These are phyloP conservation scores for Stygiomarasmius scandens DNA, from an alignment of 1,284 basidiomycete genomes.

Conservation along the genomic window DNA sequence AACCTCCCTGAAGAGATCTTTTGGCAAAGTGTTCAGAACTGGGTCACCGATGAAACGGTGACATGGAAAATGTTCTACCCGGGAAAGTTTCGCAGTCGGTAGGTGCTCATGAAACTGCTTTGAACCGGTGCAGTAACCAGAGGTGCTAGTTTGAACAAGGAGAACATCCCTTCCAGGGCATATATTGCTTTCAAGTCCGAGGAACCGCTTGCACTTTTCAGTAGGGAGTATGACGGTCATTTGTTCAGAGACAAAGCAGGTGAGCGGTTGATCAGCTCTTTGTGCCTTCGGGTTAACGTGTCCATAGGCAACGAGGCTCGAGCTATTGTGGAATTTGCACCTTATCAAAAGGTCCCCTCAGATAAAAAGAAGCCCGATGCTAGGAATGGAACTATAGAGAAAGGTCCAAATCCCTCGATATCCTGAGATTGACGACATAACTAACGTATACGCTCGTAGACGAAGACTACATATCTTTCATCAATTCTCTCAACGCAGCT, in stretches of 20 bases:
- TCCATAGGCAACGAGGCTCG: conserved; percentile 89
- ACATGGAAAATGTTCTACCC: conserved; percentile 69
- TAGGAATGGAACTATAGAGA: conserved; percentile 76
- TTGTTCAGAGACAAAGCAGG: conserved; percentile 90
- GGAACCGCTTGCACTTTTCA: conserved; percentile 75
- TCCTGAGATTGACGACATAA: neutral
- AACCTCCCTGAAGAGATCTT: conserved; percentile 92
- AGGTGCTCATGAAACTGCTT: conserved; percentile 27
- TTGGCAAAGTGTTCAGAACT: conserved; percentile 87
- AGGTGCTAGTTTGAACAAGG: conserved; percentile 66
- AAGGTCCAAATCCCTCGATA: conserved; percentile 48
- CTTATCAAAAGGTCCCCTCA: conserved; percentile 83
- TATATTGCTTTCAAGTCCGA: conserved; percentile 88
- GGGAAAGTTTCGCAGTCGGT: conserved; percentile 78
- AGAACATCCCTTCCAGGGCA: conserved; percentile 84
- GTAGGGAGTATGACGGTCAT: conserved; percentile 89
- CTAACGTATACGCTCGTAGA: conserved; percentile 44
- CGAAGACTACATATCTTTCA: conserved; percentile 80
- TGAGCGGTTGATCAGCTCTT: no score
- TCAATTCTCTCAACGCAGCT: conserved; percentile 61
- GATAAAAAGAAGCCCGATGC: conserved; percentile 76
- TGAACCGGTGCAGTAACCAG: neutral
- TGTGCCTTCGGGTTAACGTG: no score
- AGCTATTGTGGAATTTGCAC: conserved; percentile 93
- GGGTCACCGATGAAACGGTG: conserved; percentile 78